These are phyloP conservation scores for Amanita exitialis DNA, from an alignment of 768 basidiomycete species.

Conservation along the genomic window DNA sequence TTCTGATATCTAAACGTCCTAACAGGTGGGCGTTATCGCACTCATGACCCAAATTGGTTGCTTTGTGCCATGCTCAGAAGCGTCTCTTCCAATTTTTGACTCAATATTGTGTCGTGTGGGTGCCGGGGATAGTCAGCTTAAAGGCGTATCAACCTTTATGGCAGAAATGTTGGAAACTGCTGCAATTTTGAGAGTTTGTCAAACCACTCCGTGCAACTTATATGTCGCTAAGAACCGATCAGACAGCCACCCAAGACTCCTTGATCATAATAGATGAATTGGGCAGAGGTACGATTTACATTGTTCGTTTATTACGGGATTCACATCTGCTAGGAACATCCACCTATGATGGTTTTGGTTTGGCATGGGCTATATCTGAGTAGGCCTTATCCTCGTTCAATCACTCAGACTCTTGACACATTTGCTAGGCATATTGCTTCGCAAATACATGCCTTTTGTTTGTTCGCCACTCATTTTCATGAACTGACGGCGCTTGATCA, in stretches of 20 bases:
- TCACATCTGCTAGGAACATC: constrained; percentile 57
- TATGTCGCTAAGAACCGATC: neutral
- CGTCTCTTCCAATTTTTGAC: constrained; percentile 87
- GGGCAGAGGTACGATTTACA: constrained; percentile 53
- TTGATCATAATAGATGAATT: constrained; percentile 97
- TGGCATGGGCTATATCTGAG: constrained; percentile 99
- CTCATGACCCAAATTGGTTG: constrained; percentile 95
- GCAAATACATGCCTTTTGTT: constrained; percentile 84
- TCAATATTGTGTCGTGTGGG: constrained; percentile 93
- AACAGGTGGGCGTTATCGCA: constrained; percentile 81
- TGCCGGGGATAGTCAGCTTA: constrained; percentile 94
- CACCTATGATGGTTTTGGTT: constrained; percentile 94
- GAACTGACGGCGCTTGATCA: constrained; percentile 90
- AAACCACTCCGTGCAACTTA: neutral
- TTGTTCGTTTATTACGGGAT: neutral
- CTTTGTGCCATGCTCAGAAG: constrained; percentile 88
- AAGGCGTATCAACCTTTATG: constrained; percentile 99
- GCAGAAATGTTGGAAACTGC: constrained; percentile 99
- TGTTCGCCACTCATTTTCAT: constrained; percentile 98
- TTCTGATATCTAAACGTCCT: neutral
- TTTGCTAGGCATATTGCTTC: constrained; percentile 77
- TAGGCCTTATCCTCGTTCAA: constrained; percentile 21
- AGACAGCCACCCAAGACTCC: constrained; percentile 90
- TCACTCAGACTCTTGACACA: neutral
- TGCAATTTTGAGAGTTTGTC: constrained; percentile 73